phyloP scores from a whole-genome alignment of 371 early-diverging fungal species.

The Circinella umbellata region DNA sequence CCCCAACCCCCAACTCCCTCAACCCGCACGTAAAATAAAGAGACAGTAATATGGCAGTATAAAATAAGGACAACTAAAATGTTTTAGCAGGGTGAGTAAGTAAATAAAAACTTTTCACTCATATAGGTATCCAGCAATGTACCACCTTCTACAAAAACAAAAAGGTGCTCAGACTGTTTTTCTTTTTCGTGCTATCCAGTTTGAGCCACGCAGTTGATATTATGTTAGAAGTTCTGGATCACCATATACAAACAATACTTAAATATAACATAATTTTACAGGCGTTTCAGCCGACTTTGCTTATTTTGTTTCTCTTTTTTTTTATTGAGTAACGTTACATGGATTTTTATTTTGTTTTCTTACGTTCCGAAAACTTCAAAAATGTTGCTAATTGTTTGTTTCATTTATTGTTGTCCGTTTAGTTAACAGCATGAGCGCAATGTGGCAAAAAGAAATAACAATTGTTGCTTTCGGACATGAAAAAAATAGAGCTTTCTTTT shows the following conservation, averaged over 20 bases:
- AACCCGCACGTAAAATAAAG: too few species aligned
- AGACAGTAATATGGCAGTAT: too few species aligned
- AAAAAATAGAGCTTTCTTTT: neutral
- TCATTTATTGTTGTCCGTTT: neutral
- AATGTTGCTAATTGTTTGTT: neutral
- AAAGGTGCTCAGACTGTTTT: too few species aligned
- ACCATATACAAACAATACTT: too few species aligned
- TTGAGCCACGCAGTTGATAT: too few species aligned
- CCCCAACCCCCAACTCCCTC: neutral
- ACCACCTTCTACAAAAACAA: too few species aligned
- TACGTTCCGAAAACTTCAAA: too few species aligned
- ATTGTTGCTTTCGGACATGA: neutral
- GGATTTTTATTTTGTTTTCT: neutral
- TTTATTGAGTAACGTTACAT: neutral
- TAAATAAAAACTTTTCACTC: too few species aligned
- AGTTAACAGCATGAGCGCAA: neutral
- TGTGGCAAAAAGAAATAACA: neutral
- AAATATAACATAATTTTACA: neutral
- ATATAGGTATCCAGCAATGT: too few species aligned
- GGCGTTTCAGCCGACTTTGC: constrained; percentile 1
- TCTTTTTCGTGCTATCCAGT: too few species aligned
- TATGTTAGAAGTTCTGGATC: neutral
- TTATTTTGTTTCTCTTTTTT: neutral
- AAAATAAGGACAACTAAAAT: too few species aligned
- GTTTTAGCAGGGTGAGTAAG: too few species aligned